Evolutionary conservation across 139 green algal genomes (phyloP).

Genomic region (Chlamydomonas sphaeroides): DNA sequence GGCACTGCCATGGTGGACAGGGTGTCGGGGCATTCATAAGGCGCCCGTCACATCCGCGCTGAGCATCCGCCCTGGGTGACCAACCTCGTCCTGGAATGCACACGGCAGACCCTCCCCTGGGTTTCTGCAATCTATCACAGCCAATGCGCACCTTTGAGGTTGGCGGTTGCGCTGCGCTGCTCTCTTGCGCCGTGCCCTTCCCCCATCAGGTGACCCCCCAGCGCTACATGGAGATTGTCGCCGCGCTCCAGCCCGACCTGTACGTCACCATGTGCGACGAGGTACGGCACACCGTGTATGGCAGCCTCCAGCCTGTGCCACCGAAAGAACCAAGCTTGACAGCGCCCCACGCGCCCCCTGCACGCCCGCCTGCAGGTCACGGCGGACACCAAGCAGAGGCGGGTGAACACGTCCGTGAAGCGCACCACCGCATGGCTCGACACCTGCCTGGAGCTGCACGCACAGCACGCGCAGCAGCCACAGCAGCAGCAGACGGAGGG

Average conservation of each 20-base stretch:
- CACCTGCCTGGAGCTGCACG: slow-evolving; percentile 53
- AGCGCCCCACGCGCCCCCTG: no score
- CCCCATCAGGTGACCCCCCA: slow-evolving; percentile 48
- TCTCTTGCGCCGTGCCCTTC: no score
- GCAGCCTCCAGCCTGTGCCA: no score
- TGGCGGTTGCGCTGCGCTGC: no score
- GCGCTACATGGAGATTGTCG: slow-evolving; percentile 68
- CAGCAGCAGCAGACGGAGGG: slow-evolving; percentile 13
- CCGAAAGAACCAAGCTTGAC: no score
- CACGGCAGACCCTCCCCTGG: no score
- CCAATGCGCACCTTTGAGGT: no score
- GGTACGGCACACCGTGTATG: slow-evolving; percentile 31
- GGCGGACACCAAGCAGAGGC: slow-evolving; percentile 15
- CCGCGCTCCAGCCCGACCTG: slow-evolving; percentile 68
- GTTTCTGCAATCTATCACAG: no score
- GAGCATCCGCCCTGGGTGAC: no score
- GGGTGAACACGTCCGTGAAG: slow-evolving; percentile 31
- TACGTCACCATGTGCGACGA: slow-evolving; percentile 74
- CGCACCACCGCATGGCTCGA: slow-evolving; percentile 67
- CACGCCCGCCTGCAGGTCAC: slow-evolving; percentile 3
- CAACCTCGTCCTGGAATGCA: no score
- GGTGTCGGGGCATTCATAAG: no score
- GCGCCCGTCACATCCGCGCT: no score
- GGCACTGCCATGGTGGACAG: neutral
- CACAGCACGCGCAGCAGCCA: slow-evolving; percentile 1